Evolutionary conservation across 164 flowering plant species (phyloP).

Genomic region (Piper longum): DNA sequence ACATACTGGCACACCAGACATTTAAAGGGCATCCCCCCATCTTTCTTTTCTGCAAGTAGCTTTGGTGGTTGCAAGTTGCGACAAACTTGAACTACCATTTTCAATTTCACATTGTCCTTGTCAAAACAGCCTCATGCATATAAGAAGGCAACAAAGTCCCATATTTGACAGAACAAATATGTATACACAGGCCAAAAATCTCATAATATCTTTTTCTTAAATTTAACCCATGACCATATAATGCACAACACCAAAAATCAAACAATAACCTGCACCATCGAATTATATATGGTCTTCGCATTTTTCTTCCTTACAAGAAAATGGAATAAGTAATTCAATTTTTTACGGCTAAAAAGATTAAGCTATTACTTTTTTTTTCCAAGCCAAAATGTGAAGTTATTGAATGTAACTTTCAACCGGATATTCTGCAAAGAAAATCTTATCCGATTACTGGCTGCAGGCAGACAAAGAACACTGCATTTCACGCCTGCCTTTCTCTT

Average conservation of each 20-base stretch:
- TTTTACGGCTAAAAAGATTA: no score
- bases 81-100: background rate
- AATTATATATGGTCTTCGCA: background rate
- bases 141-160: background rate
- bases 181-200: background rate
- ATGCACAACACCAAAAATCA: background rate
- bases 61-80: background rate
- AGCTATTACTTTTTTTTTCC: no score
- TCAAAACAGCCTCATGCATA: background rate
- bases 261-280: background rate
- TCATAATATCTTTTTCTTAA: background rate
- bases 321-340: no score
- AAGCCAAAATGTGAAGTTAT: no score
- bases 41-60: background rate
- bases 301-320: no score
- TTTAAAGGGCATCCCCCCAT: background rate
- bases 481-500: background rate
- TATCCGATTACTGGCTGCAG: background rate
- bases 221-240: background rate
- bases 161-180: background rate
- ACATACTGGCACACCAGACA: no score
- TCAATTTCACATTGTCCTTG: background rate
- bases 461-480: background rate
- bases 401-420: background rate
- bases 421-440: background rate